A percentile compares a stretch with the other conserved stretches of the same genome.
phyloP scores from a whole-genome alignment of 2,329 filamentous ascomycete species.

The Sclerotinia trifoliorum region DNA sequence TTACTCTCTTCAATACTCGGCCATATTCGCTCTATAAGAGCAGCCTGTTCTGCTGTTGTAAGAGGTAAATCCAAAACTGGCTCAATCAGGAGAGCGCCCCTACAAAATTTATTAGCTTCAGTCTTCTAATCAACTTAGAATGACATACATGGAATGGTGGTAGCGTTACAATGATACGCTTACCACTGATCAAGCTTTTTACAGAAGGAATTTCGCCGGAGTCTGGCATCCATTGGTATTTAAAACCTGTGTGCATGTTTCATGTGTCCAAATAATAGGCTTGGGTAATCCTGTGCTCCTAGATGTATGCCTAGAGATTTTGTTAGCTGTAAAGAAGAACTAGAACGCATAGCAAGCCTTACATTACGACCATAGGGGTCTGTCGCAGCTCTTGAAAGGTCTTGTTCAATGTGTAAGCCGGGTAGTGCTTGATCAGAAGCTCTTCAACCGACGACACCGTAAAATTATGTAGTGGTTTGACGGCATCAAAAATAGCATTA shows the following conservation, averaged over 20 bases:
- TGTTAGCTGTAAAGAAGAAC: no score
- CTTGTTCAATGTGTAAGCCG: not conserved
- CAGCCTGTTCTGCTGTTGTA: not conserved
- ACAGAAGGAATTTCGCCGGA: not conserved
- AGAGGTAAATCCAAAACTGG: not conserved
- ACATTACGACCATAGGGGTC: no score
- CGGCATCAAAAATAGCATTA: not conserved
- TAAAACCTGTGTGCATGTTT: not conserved
- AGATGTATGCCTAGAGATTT: not conserved
- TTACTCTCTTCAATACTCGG: not conserved
- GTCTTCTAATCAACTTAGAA: not conserved
- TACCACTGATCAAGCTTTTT: not conserved
- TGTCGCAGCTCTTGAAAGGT: not conserved
- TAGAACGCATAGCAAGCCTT: no score
- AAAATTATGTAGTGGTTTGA: not conserved
- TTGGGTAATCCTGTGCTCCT: not conserved
- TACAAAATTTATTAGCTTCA: not conserved
- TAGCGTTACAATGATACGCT: not conserved
- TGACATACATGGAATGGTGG: not conserved
- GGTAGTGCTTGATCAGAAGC: not conserved
- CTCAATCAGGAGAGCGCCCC: not conserved
- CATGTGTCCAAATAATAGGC: constrained; percentile 2
- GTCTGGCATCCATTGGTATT: not conserved
- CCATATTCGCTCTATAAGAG: not conserved
- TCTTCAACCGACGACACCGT: not conserved